Evolutionary conservation across 495 filamentous ascomycete species (phyloP).

Genomic region (Aspergillus nanangensis): DNA sequence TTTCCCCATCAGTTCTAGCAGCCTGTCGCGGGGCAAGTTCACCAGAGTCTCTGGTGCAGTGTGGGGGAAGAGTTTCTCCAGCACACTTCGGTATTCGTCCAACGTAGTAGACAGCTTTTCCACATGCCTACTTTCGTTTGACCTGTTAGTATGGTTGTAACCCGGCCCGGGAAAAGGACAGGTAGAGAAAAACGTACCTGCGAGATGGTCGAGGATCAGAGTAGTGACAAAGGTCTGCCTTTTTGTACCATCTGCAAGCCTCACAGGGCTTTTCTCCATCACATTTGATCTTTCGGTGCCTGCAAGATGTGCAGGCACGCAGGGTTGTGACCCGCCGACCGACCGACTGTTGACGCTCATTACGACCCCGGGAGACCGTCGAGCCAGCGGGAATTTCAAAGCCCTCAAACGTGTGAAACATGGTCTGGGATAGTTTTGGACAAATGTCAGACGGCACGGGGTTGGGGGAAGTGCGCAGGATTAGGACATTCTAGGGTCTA

Average conservation of each 20-base stretch:
- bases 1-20: conserved; percentile 37
- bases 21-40: conserved; percentile 43
- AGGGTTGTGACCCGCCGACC: conserved; percentile 36
- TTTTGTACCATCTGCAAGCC: conserved; percentile 45
- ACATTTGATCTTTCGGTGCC: conserved; percentile 47
- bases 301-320: conserved; percentile 42
- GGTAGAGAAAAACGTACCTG: conserved; percentile 32
- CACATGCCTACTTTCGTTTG: conserved; percentile 40
- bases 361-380: conserved; percentile 23
- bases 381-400: conserved; percentile 30
- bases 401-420: conserved; percentile 44
- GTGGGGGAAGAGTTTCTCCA: conserved; percentile 36
- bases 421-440: conserved; percentile 18
- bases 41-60: conserved; percentile 33
- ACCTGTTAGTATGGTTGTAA: too few relatives aligned
- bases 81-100: conserved; percentile 33
- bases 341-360: conserved; percentile 33
- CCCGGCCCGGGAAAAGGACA: too few relatives aligned
- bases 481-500: conserved; percentile 1
- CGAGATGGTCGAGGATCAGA: conserved; percentile 38
- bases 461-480: not conserved
- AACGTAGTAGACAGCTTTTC: conserved; percentile 39
- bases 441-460: conserved; percentile 1
- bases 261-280: conserved; percentile 45
- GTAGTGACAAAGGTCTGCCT: conserved; percentile 40